Conservation (phyloP, 441 rosid genomes). For the Erysimum cheiri region DNA sequence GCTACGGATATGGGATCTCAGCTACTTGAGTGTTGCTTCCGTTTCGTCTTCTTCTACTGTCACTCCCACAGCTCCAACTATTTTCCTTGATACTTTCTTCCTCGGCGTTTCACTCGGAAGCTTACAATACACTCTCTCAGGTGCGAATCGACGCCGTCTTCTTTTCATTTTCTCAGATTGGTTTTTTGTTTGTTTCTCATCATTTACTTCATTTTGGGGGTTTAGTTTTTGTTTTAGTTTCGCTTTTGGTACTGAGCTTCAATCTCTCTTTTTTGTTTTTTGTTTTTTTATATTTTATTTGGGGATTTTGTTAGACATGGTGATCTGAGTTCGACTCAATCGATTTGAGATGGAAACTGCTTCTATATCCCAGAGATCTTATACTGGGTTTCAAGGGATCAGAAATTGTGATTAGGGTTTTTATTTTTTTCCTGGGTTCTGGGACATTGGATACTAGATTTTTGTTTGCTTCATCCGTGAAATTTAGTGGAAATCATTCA, state of each 20-base stretch:
- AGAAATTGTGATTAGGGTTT: constrained; percentile 28
- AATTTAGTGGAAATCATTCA: neutral
- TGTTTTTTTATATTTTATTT: constrained; percentile 13
- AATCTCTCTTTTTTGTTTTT: neutral
- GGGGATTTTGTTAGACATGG: constrained; percentile 9
- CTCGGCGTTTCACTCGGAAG: constrained; percentile 24
- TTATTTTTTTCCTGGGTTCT: neutral
- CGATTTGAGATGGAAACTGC: neutral
- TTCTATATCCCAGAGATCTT: neutral
- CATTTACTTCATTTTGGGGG: constrained; percentile 33
- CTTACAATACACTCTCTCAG: constrained; percentile 23
- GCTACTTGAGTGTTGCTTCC: constrained; percentile 29
- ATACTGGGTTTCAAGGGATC: neutral
- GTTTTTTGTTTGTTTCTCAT: constrained; percentile 6
- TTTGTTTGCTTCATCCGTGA: neutral
- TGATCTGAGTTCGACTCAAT: constrained; percentile 15
- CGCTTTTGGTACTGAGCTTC: neutral
- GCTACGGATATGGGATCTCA: constrained; percentile 43
- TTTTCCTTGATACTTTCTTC: constrained; percentile 30
- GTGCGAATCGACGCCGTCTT: constrained; percentile 21
- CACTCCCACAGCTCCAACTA: constrained; percentile 41
- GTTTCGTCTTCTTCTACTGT: constrained; percentile 40
- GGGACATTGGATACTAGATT: neutral
- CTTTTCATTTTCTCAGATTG: constrained; percentile 21
- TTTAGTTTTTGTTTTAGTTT: constrained; percentile 32